These are phyloP conservation scores for Friedmanniomyces endolithicus DNA, from an alignment of 495 filamentous ascomycete genomes.

Conservation along the genomic window DNA sequence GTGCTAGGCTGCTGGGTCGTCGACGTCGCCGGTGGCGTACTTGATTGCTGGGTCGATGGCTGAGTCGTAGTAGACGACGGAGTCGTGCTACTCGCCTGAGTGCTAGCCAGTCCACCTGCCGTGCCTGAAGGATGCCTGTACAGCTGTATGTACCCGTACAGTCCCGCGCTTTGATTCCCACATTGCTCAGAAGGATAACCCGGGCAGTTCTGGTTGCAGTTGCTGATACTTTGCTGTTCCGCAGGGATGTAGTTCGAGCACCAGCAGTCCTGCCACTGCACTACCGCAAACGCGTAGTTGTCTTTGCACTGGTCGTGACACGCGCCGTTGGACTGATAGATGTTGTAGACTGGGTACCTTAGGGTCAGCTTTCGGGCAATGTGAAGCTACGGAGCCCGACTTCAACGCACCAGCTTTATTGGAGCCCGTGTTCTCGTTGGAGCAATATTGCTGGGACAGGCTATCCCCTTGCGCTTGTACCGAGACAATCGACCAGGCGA, in stretches of 20 bases:
- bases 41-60: conserved; percentile 3
- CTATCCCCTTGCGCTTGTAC: neutral
- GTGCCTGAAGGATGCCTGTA: conserved; percentile 39
- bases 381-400: neutral
- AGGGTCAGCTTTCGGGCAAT: conserved; percentile 1
- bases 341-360: conserved; percentile 37
- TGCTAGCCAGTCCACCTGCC: conserved; percentile 5
- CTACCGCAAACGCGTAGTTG: conserved; percentile 53
- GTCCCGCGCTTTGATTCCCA: conserved; percentile 39
- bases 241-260: conserved; percentile 58
- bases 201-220: conserved; percentile 50
- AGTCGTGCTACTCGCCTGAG: conserved; percentile 5
- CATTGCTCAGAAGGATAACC: conserved; percentile 56
- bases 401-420: conserved; percentile 5
- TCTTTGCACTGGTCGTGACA: conserved; percentile 44
- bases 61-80: neutral
- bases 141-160: conserved; percentile 51
- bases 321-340: conserved; percentile 54
- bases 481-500: neutral
- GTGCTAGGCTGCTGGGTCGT: neutral
- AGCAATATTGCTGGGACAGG: conserved; percentile 17
- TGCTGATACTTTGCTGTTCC: conserved; percentile 29
- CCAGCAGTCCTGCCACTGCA: conserved; percentile 58
- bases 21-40: neutral
- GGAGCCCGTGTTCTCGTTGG: conserved; percentile 22